Base-by-base conservation (phyloP, 2,329 filamentous ascomycete species). In the Xylariaceae sp. region DNA sequence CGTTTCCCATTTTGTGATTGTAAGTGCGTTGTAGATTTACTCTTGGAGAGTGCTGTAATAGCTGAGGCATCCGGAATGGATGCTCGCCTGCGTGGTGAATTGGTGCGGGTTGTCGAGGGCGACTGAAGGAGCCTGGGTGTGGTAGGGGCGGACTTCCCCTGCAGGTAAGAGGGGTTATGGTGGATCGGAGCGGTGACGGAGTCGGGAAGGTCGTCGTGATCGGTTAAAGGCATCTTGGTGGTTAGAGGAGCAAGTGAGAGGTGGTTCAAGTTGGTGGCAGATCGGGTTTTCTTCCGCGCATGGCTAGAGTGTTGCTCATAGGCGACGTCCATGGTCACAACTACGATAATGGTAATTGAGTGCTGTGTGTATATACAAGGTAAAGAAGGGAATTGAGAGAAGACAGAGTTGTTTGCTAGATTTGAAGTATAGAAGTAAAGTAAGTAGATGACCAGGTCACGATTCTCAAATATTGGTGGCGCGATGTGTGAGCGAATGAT, bases 181-280 rank as follows among this genome's bases (percentile, higher is more conserved):
- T 60, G 60, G 11, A 63, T 51, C 25, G 66, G 59, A 25, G 68
- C 60, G 27, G 55, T 49, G 10, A 61, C 48, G 33, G 63, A 60
- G 42, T 74, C 68, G 51, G 62, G 59, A 23, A 73, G 59, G 53
- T 73, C 69, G 40, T 79, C 74, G 45, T 69, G 65, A 57, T 82
- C 78, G 49, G 72, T 67, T 46, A 83, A 66, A 34, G 81, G 80
- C 7, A 85, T 70, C 59, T 77, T 79, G 41, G 76, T 73, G 20
- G 81, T 84, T 44, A 85, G 67, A 22, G 82, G 82, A n/a, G 79
- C 81, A 47, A 85, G 78, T 12, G 77, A 74, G 48, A 83, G 72
- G 55, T 81, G 76, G 57, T 77, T 76, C 52, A 83, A 67, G 63
- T 76, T 82, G 39, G 74, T 77, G 22, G 73, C 72, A 19, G 80